Evolutionary conservation across 2,329 filamentous ascomycete species (phyloP), one percentile per base, ranked within the genome.

Genomic region (Colletotrichum trifolii): DNA sequence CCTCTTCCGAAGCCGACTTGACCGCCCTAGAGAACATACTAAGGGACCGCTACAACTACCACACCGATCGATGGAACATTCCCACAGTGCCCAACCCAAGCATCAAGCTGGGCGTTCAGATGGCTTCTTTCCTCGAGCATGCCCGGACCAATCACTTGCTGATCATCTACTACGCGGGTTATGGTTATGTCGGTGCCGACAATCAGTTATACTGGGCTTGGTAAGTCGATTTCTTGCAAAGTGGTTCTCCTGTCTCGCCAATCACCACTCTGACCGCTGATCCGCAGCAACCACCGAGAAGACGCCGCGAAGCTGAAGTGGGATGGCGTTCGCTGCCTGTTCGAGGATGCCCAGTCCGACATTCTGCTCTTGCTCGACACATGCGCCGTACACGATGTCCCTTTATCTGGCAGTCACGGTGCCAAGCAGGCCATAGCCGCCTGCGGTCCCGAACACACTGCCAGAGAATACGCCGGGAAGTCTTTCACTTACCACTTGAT

Each of bases 181-280:
- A 88, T 71, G 86, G 87, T 68, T 89, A 83, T 70, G 77, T 85
- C 43, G 83, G 83, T n/a, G 69, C 80, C 10, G 86, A 90, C 72
- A 84, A 84, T 70, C 86, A 89, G 74, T 78, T 89, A 34, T 89
- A 88, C 73, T 90, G 88, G 88, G 86, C 88, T 62, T 86, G 86
- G 88, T 90, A 81, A 79, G 87, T 82, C 45, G 57, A 43, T 25
- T 38, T 50, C 36, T 25, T 56, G 47, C 52, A 34, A 25, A 17
- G n/a, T 38, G 17, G 39, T 12, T 33, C 39, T 33, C 50, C 33
- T 25, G 25, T 25, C 25, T 25, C 25, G 25, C 25, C 25, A 25
- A 25, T 17, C 47, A 58, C 34, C 40, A 13, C 57, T 77, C 80
- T 84, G 73, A 84, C 71, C 57, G 57, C 63, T 50, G 52, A 72